Conservation (phyloP, 257 asterid genomes). For the Agastache rugosa region DNA sequence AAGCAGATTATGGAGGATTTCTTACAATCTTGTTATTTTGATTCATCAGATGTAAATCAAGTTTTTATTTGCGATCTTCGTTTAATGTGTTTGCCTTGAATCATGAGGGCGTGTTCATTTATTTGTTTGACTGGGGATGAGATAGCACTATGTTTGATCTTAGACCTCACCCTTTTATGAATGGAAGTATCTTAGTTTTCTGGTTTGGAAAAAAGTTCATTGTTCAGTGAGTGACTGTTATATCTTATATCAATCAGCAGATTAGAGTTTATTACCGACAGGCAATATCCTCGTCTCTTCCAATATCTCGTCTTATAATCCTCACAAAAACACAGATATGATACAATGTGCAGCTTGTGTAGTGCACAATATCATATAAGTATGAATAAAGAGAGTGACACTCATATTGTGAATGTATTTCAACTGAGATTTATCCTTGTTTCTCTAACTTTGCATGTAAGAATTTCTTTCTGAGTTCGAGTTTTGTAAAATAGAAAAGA, state of each 20-base stretch:
- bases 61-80: background rate
- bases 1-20: background rate
- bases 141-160: background rate
- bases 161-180: no score
- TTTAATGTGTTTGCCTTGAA: background rate
- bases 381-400: background rate
- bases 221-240: background rate
- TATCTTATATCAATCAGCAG: no score
- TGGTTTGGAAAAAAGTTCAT: background rate
- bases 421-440: no score
- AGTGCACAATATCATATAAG: background rate
- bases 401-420: background rate
- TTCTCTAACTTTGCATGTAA: no score
- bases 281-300: no score
- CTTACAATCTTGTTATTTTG: background rate
- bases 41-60: background rate
- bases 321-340: background rate
- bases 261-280: no score
- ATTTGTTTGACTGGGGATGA: background rate
- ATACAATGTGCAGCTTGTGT: background rate
- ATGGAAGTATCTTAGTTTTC: background rate
- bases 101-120: background rate
- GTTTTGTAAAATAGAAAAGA: background rate
- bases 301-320: no score
- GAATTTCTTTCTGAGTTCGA: no score